Evolutionary conservation across 2,329 filamentous ascomycete genomes (phyloP), one percentile per base, ranked within the genome.

Genomic region (Talaromyces sp.): DNA sequence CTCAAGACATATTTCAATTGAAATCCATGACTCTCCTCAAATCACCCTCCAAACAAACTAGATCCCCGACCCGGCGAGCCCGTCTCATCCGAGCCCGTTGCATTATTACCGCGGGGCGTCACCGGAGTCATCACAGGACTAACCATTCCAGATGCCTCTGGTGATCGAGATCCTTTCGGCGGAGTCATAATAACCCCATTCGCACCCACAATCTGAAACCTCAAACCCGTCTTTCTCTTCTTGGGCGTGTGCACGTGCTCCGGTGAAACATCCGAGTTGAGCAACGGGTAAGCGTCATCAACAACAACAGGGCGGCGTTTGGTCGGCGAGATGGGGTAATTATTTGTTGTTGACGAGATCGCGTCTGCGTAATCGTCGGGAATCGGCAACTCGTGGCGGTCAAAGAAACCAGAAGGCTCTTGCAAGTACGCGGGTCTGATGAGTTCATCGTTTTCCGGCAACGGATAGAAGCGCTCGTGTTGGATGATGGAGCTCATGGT

Each of bases 401-500:
- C 73, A 59, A 78, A 78, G 53, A 78, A 74, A 4, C 72, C 71
- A 11, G 67, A 63, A 2, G 70, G 69, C n/a, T 66, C 57, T 17
- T 64, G 62, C 25, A 78, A 58, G 44, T 67, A 72, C 9, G 74
- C 73, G 1, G 69, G 64, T 1, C 59, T 65, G 0, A 69, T 60
- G 1, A 62, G 65, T 27, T 57, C 52, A 28, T 73, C 71, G 1
- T 80, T 69, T 19, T 72, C 67, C 0, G 60, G 59, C 47, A 80
- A 73, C 0, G 76, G 72, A 22, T 88, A 65, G 33, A 84, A 78
- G 10, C 75, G 71, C 53, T 85, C 84, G 19, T 80, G 78, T 64
- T 85, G 80, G 4, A 88, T 86, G 61, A 88, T 86, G 4, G 80
- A 75, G 30, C 77, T 79, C 73, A 88, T 85, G 1, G 80, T 80